Evolutionary conservation across 1,284 basidiomycete species (phyloP).

Genomic region (Tilletiaria anomala): DNA sequence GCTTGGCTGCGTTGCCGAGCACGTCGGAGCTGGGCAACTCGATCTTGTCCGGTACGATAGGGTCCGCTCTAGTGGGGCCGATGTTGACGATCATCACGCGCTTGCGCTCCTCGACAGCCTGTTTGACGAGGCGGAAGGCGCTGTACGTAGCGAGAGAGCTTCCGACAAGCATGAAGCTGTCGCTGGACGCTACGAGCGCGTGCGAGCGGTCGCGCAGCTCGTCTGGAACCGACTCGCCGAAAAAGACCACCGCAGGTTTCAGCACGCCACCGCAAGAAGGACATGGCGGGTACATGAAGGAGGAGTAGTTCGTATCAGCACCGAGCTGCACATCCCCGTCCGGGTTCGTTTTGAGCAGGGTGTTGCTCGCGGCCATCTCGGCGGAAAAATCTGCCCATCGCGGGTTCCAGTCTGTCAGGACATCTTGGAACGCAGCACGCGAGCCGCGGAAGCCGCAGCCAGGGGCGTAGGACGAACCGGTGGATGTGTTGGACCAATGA

Average conservation of each 20-base stretch:
- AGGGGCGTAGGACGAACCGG: constrained; percentile 13
- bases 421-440: constrained; percentile 28
- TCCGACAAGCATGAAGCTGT: constrained; percentile 27
- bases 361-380: constrained; percentile 16
- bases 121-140: constrained; percentile 32
- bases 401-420: constrained; percentile 28
- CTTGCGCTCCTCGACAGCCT: constrained; percentile 19
- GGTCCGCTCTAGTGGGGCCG: constrained; percentile 33
- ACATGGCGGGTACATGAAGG: constrained; percentile 32
- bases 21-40: constrained; percentile 30
- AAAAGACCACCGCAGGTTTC: constrained; percentile 21
- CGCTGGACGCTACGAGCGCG: constrained; percentile 14
- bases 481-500: constrained; percentile 9
- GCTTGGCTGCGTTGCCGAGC: constrained; percentile 10
- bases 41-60: constrained; percentile 20
- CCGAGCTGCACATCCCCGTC: constrained; percentile 36
- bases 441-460: constrained; percentile 27
- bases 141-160: constrained; percentile 37
- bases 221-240: constrained; percentile 34
- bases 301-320: constrained; percentile 27
- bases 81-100: constrained; percentile 29
- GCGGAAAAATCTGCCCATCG: constrained; percentile 26
- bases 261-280: constrained; percentile 35
- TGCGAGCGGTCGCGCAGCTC: constrained; percentile 15
- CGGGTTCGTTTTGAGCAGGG: constrained; percentile 33